phyloP scores from a whole-genome alignment of 1,139 yeast species.

The Candida dubliniensis region DNA sequence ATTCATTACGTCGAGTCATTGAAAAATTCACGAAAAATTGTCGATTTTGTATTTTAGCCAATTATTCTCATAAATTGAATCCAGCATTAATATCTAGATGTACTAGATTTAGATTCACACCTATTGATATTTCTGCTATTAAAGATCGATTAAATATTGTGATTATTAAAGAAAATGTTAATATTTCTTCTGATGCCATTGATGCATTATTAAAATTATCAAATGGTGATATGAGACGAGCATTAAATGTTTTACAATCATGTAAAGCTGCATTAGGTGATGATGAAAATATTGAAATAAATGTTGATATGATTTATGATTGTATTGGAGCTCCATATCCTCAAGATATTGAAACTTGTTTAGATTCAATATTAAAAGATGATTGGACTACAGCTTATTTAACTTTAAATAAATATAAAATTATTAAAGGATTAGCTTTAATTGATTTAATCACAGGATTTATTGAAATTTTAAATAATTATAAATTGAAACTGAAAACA shows the following conservation, averaged over 20 bases:
- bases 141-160: slow-evolving; percentile 67
- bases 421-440: slow-evolving; percentile 80
- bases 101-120: slow-evolving; percentile 91
- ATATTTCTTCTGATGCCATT: slow-evolving; percentile 59
- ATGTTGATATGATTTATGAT: slow-evolving; percentile 78
- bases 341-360: slow-evolving; percentile 69
- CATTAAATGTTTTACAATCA: slow-evolving; percentile 90
- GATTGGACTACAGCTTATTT: slow-evolving; percentile 82
- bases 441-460: slow-evolving; percentile 82
- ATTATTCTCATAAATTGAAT: slow-evolving; percentile 91
- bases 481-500: slow-evolving; percentile 63
- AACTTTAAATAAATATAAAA: slow-evolving; percentile 64
- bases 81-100: slow-evolving; percentile 95
- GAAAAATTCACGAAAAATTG: slow-evolving; percentile 95
- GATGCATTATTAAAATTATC: slow-evolving; percentile 67
- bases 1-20: slow-evolving; percentile 86
- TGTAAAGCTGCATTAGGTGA: slow-evolving; percentile 73
- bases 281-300: slow-evolving; percentile 51
- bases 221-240: slow-evolving; percentile 95
- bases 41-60: slow-evolving; percentile 93
- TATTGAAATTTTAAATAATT: slow-evolving; percentile 62
- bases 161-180: slow-evolving; percentile 62
- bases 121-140: slow-evolving; percentile 69
- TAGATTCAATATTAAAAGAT: slow-evolving; percentile 76
- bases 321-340: slow-evolving; percentile 98